phyloP scores from a whole-genome alignment of 306 rosid genomes.

The Elaeagnus macrophylla region DNA sequence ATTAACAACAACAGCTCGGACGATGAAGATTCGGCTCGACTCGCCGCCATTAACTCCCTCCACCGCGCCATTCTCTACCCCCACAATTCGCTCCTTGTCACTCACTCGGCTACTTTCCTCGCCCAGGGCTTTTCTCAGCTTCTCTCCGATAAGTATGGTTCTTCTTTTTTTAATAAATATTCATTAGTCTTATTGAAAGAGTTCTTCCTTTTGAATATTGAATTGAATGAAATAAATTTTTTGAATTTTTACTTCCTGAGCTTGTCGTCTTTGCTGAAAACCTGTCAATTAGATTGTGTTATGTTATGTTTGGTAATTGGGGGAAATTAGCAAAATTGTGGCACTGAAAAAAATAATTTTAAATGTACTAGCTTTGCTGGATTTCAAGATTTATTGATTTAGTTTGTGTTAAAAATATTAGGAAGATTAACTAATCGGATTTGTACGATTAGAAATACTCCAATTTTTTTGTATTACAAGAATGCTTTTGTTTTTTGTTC shows the following conservation, averaged over 20 bases:
- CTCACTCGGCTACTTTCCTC: slow-evolving; percentile 86
- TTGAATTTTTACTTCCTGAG: neutral
- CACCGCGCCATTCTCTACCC: slow-evolving; percentile 82
- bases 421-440: no score
- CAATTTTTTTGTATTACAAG: no score
- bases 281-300: neutral
- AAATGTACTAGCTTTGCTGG: no score
- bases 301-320: neutral
- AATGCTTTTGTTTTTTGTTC: no score
- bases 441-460: no score
- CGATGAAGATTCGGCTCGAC: slow-evolving; percentile 55
- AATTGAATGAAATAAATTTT: neutral
- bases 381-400: neutral
- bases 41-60: slow-evolving; percentile 68
- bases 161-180: neutral
- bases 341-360: no score
- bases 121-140: slow-evolving; percentile 80
- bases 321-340: no score
- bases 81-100: slow-evolving; percentile 71
- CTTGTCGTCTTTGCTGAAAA: neutral
- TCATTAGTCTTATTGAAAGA: neutral
- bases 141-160: slow-evolving; percentile 60
- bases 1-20: neutral
- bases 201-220: neutral
- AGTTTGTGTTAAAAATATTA: no score